Evolutionary conservation across 2,329 filamentous ascomycete genomes (phyloP), one percentile per base, ranked within the genome.

Genomic region (Talaromyces sp.): DNA sequence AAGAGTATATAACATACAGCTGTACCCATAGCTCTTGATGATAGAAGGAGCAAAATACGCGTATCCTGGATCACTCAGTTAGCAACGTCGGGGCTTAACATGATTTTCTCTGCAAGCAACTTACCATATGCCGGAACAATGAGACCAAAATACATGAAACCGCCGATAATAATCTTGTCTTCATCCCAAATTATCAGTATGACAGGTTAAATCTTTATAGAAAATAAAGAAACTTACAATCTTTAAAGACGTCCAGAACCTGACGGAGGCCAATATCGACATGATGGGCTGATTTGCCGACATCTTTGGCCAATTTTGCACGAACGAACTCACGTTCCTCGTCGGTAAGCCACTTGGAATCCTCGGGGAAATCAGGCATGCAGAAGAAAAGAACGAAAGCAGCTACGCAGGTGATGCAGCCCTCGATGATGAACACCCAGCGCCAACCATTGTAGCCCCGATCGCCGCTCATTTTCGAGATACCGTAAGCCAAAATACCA

Each of bases 71-170:
- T 13, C n/a, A 29, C 33, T 37, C n/a, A 64, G 43, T 55, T 27
- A 61, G 45, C n/a, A 48, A 42, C 27, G n/a, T 16, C 20, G 32
- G 33, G 7, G n/a, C 29, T 17, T 16, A n/a, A n/a, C n/a, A 3
- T 42, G 10, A 9, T 3, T 22, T 19, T 8, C 14, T 16, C 19
- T n/a, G 14, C 5, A n/a, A 11, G 14, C 7, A 24, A 57, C 63
- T 43, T 56, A 63, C 86, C 81, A 67, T 91, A 91, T 4, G 87
- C 88, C 0, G 89, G 87, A 1, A 92, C 87, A 60, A 91, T 85
- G 54, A 91, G 79, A 10, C 88, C 89, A 63, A 92, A 86, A 73
- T 92, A 93, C 88, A 91, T 91, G 70, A 91, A 79, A 0, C 87
- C 88, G 40, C 87, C 89, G 13, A 91, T 70, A 63, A 89, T 82